A percentile compares a stretch with the other conserved stretches of the same genome.
Evolutionary conservation across 2,329 filamentous ascomycete species (phyloP).

Genomic region (Paramyrothecium sp.): DNA sequence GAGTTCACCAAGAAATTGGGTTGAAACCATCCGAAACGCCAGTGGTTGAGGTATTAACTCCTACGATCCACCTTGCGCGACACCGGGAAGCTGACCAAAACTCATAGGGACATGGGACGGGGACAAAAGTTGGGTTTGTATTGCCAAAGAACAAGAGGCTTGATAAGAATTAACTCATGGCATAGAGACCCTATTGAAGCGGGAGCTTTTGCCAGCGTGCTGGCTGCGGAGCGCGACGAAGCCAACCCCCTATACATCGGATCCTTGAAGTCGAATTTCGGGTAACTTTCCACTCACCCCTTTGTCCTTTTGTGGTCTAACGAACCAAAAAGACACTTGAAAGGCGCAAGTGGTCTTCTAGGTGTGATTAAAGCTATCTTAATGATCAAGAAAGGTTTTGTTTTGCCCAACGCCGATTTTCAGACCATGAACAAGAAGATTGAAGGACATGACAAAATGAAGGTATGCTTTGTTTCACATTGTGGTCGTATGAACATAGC

Average conservation of each 20-base stretch:
- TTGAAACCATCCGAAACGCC: slow-evolving; percentile 1
- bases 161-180: slow-evolving; percentile 11
- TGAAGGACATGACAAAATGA: neutral
- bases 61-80: neutral
- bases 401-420: slow-evolving; percentile 22
- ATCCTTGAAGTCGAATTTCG: slow-evolving; percentile 16
- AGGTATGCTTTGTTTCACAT: too few relatives aligned
- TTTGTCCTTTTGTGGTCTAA: neutral
- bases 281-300: slow-evolving; percentile 14
- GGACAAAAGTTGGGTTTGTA: slow-evolving; percentile 5
- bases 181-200: slow-evolving; percentile 36
- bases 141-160: neutral
- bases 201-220: slow-evolving; percentile 17
- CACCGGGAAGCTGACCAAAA: too few relatives aligned
- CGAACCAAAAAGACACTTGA: slow-evolving; percentile 16
- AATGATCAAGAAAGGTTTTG: slow-evolving; percentile 18
- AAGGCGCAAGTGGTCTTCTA: slow-evolving; percentile 21
- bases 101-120: slow-evolving; percentile 4
- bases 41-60: slow-evolving; percentile 4
- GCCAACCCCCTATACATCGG: slow-evolving; percentile 21
- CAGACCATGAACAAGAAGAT: slow-evolving; percentile 17
- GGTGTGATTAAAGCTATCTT: slow-evolving; percentile 23
- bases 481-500: too few relatives aligned
- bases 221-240: slow-evolving; percentile 15
- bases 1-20: neutral